Evolutionary conservation across 148 eudicot species (phyloP).

Genomic region (Polygonum maritimum): DNA sequence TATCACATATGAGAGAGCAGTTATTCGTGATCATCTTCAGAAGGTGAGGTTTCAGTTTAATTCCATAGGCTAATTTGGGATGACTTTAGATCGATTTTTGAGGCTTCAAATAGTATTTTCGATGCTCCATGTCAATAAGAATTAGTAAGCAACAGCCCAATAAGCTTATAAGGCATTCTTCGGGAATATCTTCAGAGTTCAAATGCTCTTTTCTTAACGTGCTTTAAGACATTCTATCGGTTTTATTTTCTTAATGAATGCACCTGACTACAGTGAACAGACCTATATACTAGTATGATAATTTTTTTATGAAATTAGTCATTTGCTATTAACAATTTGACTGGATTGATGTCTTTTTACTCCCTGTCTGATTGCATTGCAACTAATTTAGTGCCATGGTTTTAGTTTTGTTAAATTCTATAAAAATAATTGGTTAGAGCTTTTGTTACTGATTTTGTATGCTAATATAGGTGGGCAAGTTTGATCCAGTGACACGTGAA

Average conservation of each 20-base stretch:
- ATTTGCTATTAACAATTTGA: not conserved
- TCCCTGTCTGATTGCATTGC: not conserved
- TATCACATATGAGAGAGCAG: constrained; percentile 77
- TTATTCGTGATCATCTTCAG: constrained; percentile 63
- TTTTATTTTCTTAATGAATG: not conserved
- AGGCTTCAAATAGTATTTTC: not conserved
- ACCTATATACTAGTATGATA: not conserved
- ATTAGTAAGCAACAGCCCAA: not conserved
- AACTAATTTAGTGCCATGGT: not conserved
- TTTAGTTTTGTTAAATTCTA: not conserved
- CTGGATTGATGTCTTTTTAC: not conserved
- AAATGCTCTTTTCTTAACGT: not conserved
- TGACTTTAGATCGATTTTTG: too few relatives aligned
- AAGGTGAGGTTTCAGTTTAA: constrained; percentile 35
- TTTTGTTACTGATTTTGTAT: not conserved
- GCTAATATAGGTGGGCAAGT: constrained; percentile 18
- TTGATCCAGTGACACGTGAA: constrained; percentile 54
- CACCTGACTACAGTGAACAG: not conserved
- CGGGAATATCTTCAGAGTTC: not conserved
- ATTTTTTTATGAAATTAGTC: not conserved
- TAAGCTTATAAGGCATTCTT: not conserved
- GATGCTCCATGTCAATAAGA: not conserved
- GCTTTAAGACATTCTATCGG: not conserved
- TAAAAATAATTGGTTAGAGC: not conserved
- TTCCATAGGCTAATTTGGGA: not conserved